Evolutionary conservation across 257 asterid species (phyloP).

Genomic region (Fraxinus excelsior): DNA sequence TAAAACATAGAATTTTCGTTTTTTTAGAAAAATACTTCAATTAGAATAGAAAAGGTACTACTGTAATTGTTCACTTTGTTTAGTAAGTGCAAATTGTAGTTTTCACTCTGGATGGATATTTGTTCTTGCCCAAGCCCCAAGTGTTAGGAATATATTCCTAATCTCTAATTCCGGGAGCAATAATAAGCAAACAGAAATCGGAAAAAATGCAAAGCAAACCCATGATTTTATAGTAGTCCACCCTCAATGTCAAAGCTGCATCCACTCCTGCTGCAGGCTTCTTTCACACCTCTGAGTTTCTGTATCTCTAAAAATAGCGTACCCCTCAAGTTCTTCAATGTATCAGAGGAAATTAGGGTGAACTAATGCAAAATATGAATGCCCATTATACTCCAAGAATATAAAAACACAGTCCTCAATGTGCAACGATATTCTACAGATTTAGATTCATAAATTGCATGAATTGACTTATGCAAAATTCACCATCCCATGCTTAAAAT

Average conservation of each 20-base stretch:
- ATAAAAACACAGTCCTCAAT: background rate
- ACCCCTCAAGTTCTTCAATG: background rate
- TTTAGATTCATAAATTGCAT: background rate
- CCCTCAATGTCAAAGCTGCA: background rate
- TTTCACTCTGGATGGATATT: background rate
- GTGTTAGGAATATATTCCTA: background rate
- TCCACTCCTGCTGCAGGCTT: background rate
- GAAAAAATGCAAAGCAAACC: background rate
- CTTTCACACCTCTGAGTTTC: background rate
- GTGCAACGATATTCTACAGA: background rate
- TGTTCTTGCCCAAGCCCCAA: background rate
- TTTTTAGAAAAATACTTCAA: background rate
- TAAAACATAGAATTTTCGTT: slow-evolving; percentile 20
- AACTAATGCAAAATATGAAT: background rate
- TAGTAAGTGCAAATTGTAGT: background rate
- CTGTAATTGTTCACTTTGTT: background rate
- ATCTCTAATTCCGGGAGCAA: background rate
- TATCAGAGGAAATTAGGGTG: background rate
- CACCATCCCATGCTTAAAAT: background rate
- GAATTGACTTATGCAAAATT: background rate
- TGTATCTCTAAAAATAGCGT: background rate
- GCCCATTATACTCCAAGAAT: background rate
- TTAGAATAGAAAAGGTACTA: background rate
- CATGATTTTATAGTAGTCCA: background rate
- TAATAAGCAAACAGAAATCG: background rate